Evolutionary conservation across 2,329 filamentous ascomycete genomes (phyloP), one percentile per base, ranked within the genome.

Genomic region (Stemphylium vesicarium): DNA sequence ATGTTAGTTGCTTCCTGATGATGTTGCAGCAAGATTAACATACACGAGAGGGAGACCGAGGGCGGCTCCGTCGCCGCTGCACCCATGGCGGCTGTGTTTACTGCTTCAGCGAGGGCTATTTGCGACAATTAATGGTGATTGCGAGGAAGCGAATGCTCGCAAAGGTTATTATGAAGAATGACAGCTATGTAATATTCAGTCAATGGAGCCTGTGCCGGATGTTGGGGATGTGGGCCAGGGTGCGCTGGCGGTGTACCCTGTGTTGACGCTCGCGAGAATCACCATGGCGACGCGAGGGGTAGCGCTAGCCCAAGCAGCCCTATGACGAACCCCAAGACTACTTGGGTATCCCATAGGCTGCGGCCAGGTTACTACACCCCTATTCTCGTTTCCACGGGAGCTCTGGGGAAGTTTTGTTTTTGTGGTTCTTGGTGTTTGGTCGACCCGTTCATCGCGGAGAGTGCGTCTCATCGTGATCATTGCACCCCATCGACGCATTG

Each of bases 31-130:
- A 42, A 50, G n/a, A 42, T 35, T 4, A 5, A 35, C 45, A 32
- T 80, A 89, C 87, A 90, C 41, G 88, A 90, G 71, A 90, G 79
- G 65, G 86, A 80, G 68, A 90, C 87, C 47, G 84, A 83, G 65
- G 88, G 88, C 66, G 80, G 79, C 64, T 89, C 88, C 67, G 83
- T 79, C 66, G 82, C 81, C 58, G 68, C 58, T 59, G 82, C 81
- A 64, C 82, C 84, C 86, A 89, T 89, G 45, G 60, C 66, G 73
- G 68, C 63, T 75, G 63, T 70, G 60, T 69, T 64, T 70, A 64
- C 55, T 48, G 57, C 33, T 54, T 58, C 58, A 68, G 62, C 60
- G 61, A 66, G 53, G 48, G 62, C 44, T 41, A 50, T 45, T 36
- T 29, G 59, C 50, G 55, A 47, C 46, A 51, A 56, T 36, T 43